Percentiles rank a stretch among this genome's conserved stretches.
These are phyloP conservation scores for Paracorniculantispora psalliotae DNA, from an alignment of 2,329 filamentous ascomycete species.

Conservation along the genomic window DNA sequence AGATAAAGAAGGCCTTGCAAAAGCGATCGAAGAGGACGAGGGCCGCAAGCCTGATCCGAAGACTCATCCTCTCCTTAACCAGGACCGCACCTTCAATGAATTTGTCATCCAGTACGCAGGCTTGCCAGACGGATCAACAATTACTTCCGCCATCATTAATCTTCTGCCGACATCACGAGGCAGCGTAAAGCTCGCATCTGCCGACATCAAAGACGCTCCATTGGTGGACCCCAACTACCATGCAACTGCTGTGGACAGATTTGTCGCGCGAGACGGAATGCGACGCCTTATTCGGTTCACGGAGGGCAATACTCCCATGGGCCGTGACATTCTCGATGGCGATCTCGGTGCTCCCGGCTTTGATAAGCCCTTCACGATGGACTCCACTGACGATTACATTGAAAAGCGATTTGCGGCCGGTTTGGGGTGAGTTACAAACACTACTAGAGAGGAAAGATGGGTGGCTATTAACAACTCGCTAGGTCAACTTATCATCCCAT, in stretches of 20 bases:
- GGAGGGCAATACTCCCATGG: slow-evolving; percentile 16
- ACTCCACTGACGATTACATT: slow-evolving; percentile 25
- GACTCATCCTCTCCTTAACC: slow-evolving; percentile 28
- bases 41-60: slow-evolving; percentile 25
- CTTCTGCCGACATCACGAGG: slow-evolving; percentile 26
- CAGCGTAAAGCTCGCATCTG: slow-evolving; percentile 20
- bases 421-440: slow-evolving; percentile 2
- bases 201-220: slow-evolving; percentile 18
- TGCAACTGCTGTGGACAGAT: slow-evolving; percentile 26
- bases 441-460: neutral
- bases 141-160: slow-evolving; percentile 19
- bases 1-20: slow-evolving; percentile 22
- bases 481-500: slow-evolving; percentile 25
- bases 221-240: slow-evolving; percentile 28
- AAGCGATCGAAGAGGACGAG: slow-evolving; percentile 30
- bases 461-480: neutral
- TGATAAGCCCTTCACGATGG: slow-evolving; percentile 16
- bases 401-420: slow-evolving; percentile 21
- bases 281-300: slow-evolving; percentile 22
- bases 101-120: slow-evolving; percentile 19
- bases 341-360: slow-evolving; percentile 17
- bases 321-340: slow-evolving; percentile 21
- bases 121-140: slow-evolving; percentile 19
- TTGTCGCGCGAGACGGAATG: slow-evolving; percentile 24
- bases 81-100: slow-evolving; percentile 18